Base-by-base conservation (phyloP, 306 rosid species). In the Vigna nakashimae region DNA sequence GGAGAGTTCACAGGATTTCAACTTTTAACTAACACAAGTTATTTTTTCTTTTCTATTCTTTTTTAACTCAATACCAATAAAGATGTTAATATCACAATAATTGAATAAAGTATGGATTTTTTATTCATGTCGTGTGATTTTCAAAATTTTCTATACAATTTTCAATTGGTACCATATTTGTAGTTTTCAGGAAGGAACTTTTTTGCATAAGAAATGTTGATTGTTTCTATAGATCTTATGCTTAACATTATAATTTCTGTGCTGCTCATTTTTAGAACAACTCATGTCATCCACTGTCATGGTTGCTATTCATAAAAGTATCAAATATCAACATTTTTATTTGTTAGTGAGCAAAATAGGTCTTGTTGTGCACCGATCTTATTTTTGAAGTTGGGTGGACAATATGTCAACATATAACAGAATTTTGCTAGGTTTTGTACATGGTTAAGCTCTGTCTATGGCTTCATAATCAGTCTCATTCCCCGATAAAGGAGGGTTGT, bases 381-480 rank as follows among this genome's bases (percentile, higher is more conserved):
- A 56, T 36, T 26, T 50, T 36, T 50, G 65, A 60, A 50, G 38
- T 50, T 26, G 9, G 49, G 22, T 36, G 58, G 57, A 45, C 16
- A 52, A 43, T 15, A 22, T 58, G 43, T 62, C 40, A 32, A 55
- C 28, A 45, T 50, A 51, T 62, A 56, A 74, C 30, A 59, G 50
- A 59, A 59, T 59, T 56, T 53, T 32, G 50, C 52, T 59, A 58
- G 55, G 28, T 64, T 71, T 12, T 73, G 65, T 66, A 42, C 73
- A 17, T 26, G 28, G 76, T 57, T 72, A 59, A 24, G 3, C 14
- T 3, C 68, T 3, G 2, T 0, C 17, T 14, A 12, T 15, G 45
- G 45, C 16, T 30, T 60, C 20, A 60, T 60, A 30, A 1, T 28
- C 5, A 5, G 65, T 58, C 65, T n/a, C 40, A 28, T 24, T 10